Evolutionary conservation across 495 filamentous ascomycete species (phyloP).

Genomic region (Penicillium canescens): DNA sequence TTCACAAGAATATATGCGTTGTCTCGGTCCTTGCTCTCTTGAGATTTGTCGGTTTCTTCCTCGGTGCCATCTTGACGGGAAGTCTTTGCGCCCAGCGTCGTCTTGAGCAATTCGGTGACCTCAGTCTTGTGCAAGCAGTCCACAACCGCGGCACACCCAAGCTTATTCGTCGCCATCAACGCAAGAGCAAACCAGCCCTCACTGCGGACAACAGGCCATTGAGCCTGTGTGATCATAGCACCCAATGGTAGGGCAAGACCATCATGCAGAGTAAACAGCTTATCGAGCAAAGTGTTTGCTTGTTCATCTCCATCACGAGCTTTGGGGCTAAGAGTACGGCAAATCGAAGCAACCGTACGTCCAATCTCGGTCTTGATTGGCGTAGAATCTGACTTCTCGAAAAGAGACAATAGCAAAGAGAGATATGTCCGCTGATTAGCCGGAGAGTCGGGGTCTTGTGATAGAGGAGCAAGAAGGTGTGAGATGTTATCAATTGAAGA

Average conservation of each 20-base stretch:
- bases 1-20: constrained; percentile 65
- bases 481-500: constrained; percentile 59
- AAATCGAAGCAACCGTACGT: constrained; percentile 63
- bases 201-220: constrained; percentile 68
- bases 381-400: constrained; percentile 55
- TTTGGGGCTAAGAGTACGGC: constrained; percentile 56
- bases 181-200: constrained; percentile 77
- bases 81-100: constrained; percentile 44
- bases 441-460: constrained; percentile 38
- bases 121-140: constrained; percentile 50
- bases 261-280: constrained; percentile 53
- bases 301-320: constrained; percentile 27
- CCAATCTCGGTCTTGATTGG: constrained; percentile 76
- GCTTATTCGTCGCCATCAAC: constrained; percentile 57
- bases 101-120: constrained; percentile 47
- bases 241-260: constrained; percentile 55
- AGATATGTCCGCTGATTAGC: constrained; percentile 50
- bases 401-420: constrained; percentile 60
- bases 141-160: constrained; percentile 53
- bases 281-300: constrained; percentile 32
- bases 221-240: constrained; percentile 64
- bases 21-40: constrained; percentile 54
- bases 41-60: constrained; percentile 25
- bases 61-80: constrained; percentile 10
- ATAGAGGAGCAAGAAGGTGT: constrained; percentile 42